Percentiles rank a stretch among this genome's conserved stretches.
Conservation (phyloP, 1,284 basidiomycete species). For the Cryptococcus wingfieldii region DNA sequence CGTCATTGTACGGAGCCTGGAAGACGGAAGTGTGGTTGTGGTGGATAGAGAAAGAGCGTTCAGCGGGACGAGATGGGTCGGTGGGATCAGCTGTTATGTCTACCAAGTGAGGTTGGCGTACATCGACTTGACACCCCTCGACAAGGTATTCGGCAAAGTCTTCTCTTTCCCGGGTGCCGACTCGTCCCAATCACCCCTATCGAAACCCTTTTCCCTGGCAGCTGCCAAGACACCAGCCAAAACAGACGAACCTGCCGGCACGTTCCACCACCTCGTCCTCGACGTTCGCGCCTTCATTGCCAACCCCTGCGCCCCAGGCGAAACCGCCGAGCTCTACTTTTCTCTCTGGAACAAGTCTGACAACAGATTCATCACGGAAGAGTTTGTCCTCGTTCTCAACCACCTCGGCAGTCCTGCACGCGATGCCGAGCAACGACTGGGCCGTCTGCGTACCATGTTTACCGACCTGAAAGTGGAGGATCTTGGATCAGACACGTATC, state of each 20-base stretch:
- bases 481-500: conserved; percentile 72
- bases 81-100: conserved; percentile 60
- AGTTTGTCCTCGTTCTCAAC: conserved; percentile 84
- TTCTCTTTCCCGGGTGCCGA: conserved; percentile 6
- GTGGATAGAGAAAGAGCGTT: conserved; percentile 70
- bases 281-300: conserved; percentile 90
- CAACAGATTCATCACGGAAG: conserved; percentile 83
- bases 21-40: conserved; percentile 79
- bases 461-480: conserved; percentile 81
- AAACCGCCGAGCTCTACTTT: conserved; percentile 89
- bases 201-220: conserved; percentile 6
- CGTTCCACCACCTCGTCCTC: conserved; percentile 76
- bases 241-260: background rate
- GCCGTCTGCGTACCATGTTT: conserved; percentile 76
- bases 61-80: conserved; percentile 77
- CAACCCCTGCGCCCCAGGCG: conserved; percentile 79
- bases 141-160: conserved; percentile 33
- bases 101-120: conserved; percentile 70
- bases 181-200: background rate
- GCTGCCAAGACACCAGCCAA: background rate
- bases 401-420: conserved; percentile 82
- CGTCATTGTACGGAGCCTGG: conserved; percentile 90
- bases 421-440: conserved; percentile 54
- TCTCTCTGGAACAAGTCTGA: conserved; percentile 84
- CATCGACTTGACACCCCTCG: conserved; percentile 57